Percentiles rank a stretch among this genome's conserved stretches.
Evolutionary conservation across 1,139 yeast genomes (phyloP).

Genomic region (Hansenula anomala): DNA sequence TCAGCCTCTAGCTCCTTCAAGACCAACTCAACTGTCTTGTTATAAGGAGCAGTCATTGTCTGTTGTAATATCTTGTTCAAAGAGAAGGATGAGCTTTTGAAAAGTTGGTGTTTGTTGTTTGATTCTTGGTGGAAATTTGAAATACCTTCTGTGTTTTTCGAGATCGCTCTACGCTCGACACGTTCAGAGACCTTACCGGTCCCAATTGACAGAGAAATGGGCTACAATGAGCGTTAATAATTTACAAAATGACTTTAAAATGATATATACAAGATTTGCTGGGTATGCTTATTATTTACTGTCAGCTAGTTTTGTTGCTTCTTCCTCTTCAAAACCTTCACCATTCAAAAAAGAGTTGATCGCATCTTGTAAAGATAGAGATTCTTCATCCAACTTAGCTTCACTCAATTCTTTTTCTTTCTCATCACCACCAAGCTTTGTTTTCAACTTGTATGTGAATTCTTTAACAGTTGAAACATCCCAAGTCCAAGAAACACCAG

Average conservation of each 20-base stretch:
- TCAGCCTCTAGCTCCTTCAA: conserved; percentile 12
- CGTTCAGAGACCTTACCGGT: no score
- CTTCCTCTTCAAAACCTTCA: conserved; percentile 15
- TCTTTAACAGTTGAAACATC: conserved; percentile 68
- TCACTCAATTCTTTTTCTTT: conserved; percentile 44
- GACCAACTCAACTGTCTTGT: conserved; percentile 6
- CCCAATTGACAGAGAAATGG: no score
- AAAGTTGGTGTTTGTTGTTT: neutral
- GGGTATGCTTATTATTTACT: neutral
- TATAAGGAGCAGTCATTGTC: conserved; percentile 9
- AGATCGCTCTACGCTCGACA: no score
- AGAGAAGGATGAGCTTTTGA: no score
- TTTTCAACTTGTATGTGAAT: conserved; percentile 67
- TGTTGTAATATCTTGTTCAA: no score
- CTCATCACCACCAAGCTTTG: conserved; percentile 62
- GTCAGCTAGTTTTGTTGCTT: neutral
- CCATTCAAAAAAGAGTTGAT: conserved; percentile 21
- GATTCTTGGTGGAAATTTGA: neutral
- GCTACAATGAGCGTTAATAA: no score
- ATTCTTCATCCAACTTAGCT: conserved; percentile 66
- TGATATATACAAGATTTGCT: neutral
- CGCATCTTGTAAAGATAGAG: conserved; percentile 29
- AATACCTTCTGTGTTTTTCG: no score
- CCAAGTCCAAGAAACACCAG: conserved; percentile 77
- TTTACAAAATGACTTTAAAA: no score